Evolutionary conservation across 805 yeast genomes (phyloP), one percentile per base, ranked within the genome.

Genomic region (Teunomyces lycoperdinae): DNA sequence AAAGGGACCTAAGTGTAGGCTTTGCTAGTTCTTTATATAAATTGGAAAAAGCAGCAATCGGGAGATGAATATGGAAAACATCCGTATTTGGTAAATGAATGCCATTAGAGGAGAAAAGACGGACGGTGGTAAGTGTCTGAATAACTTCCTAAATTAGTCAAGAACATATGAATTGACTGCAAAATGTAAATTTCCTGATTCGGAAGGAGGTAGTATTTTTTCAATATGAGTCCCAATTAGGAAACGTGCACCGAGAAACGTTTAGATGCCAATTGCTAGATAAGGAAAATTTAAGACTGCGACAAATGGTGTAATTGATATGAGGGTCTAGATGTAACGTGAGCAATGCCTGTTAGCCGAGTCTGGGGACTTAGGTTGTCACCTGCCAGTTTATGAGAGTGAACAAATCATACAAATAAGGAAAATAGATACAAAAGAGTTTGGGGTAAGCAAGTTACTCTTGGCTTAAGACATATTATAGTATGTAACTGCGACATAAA

Each of bases 161-260:
- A 17, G 41, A 7, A 10, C 29, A 20, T n/a, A n/a, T 13, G 5
- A 24, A 24, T 38, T 9, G 41, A 20, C 16, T 38, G 41, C 41
- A 38, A 38, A 26, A 26, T 38, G 41, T 10, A 38, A 38, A 38
- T 38, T 38, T 38, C 41, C 41, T 26, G 30, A 38, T 38, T 38
- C 13, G 41, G 41, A 38, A 38, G 41, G 41, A 24, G 29, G 41
- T 11, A 3, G 3, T 24, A 11, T 24, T 20, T 24, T 26, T 24
- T 13, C 9, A 20, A 17, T 26, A 11, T n/a, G 10, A 10, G 30
- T 38, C 41, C 41, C 30, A 38, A 38, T n/a, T 11, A 24, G 41
- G 41, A 38, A 38, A 38, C 29, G 9, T 13, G 34, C 34, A 10
- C 30, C 9, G 9, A 26, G 5, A 20, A 3, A 13, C 14, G 20